Evolutionary conservation across 257 asterid species (phyloP).

Genomic region (Echium plantagineum): DNA sequence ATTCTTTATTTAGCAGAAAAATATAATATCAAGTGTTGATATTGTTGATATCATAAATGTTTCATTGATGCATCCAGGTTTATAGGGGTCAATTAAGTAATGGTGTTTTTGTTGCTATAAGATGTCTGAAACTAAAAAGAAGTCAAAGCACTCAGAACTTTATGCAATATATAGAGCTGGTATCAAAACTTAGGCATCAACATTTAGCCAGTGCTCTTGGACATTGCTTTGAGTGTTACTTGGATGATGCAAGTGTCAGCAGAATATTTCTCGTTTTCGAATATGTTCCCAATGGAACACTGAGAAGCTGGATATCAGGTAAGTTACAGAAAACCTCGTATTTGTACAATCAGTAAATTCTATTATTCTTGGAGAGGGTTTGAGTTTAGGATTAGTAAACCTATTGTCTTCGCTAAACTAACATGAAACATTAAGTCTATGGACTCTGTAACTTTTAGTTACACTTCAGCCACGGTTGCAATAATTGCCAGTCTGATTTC

Average conservation of each 20-base stretch:
- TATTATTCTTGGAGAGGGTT: too few species aligned
- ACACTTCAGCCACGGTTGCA: too few species aligned
- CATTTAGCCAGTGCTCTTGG: conserved; percentile 81
- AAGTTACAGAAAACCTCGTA: conserved; percentile 2
- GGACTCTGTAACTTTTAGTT: too few species aligned
- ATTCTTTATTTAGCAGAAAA: background rate
- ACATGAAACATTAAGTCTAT: too few species aligned
- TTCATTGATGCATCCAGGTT: conserved; percentile 34
- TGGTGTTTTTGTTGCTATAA: conserved; percentile 49
- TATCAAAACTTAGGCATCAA: conserved; percentile 72
- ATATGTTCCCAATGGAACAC: conserved; percentile 67
- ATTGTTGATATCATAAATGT: background rate
- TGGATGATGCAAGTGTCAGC: conserved; percentile 78
- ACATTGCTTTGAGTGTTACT: conserved; percentile 80
- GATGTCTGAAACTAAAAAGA: conserved; percentile 58
- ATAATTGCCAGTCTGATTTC: too few species aligned
- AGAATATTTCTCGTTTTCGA: conserved; percentile 72
- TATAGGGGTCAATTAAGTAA: conserved; percentile 69
- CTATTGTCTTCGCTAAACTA: background rate
- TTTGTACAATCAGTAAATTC: background rate
- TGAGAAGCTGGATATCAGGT: conserved; percentile 88
- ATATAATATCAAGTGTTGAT: background rate
- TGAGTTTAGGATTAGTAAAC: too few species aligned
- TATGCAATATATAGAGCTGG: conserved; percentile 64
- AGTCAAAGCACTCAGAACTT: conserved; percentile 44